Conservation (phyloP, 2,329 filamentous ascomycete species). For the Monilinia fructigena region DNA sequence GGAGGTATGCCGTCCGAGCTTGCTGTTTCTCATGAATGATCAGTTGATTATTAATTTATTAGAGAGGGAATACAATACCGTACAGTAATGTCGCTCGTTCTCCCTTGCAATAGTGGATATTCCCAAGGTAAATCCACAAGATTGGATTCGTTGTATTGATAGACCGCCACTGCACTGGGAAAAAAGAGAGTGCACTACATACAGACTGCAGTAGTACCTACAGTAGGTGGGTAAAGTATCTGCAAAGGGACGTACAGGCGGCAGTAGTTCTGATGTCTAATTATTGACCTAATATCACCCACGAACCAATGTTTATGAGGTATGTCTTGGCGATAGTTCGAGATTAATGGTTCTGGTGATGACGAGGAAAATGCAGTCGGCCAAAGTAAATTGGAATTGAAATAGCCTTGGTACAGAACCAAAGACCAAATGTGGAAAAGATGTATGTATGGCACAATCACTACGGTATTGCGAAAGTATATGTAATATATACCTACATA, state of each 20-base stretch:
- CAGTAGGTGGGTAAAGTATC: not conserved
- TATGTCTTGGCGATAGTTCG: not conserved
- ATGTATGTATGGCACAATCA: not conserved
- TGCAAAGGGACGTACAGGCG: conserved; percentile 7
- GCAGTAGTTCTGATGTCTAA: conserved; percentile 5
- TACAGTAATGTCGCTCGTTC: not conserved
- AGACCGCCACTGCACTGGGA: conserved; percentile 17
- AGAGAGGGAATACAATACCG: too few species aligned
- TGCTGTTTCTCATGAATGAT: not conserved
- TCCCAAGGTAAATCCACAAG: not conserved
- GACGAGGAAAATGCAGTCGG: not conserved
- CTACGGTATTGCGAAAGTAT: not conserved
- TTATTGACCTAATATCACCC: not conserved
- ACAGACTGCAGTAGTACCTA: not conserved
- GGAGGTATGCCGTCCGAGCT: not conserved
- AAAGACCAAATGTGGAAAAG: not conserved
- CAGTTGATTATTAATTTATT: not conserved
- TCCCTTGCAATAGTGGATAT: conserved; percentile 3
- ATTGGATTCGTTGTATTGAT: conserved; percentile 3
- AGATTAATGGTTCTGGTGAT: not conserved
- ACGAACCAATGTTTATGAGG: not conserved
- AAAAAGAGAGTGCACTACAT: not conserved
- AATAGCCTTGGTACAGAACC: not conserved
- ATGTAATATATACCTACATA: not conserved
- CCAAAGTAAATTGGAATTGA: not conserved